Base-by-base conservation (phyloP, 495 filamentous ascomycete species). In the Beverwykella pulmonaria region DNA sequence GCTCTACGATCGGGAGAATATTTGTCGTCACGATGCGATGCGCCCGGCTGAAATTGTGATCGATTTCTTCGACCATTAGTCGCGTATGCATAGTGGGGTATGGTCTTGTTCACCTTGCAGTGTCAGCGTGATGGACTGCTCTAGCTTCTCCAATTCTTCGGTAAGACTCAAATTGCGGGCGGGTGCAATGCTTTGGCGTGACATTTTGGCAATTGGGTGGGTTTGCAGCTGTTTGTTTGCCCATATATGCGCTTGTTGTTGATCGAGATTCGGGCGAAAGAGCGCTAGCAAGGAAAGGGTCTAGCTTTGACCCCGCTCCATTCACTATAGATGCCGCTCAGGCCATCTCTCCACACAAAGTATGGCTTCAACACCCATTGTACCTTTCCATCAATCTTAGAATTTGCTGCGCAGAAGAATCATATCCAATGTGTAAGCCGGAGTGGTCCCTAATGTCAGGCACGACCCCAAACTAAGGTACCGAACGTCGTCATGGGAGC, bases 31-130 rank as follows among this genome's bases (percentile, higher is more conserved):
- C 93, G 60, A 98, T 97, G 54, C 93, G 90, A 76, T 98, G 94
- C 22, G 94, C 93, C 73, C 91, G 91, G 78, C 90, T 96, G 78
- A 98, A 98, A 72, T 98, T 98, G 77, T 92, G 89, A 76, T 98
- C 94, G 79, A 98, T 98, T 79, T 98, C 94, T 96, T 22, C 25
- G 29, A 9, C 23, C n/a, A 50, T 62, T 26, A 57, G 61, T 56
- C 48, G 23, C 39, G 46, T 68, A 27, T 55, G 36, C 1, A 29
- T 53, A 49, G 60, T 44, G 46, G 34, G 48, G 48, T n/a, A 27
- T 23, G 6, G 22, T 36, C 29, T 15, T 52, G 56, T 78, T 68
- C 75, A 90, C 92, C 92, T 88, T 98, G 94, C 0, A 98, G 82
- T 2, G 94, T 97, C 41, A 98, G 83, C 15, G 94, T 98, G 73